Evolutionary conservation across 371 early-diverging fungal species (phyloP), one percentile per base, ranked within the genome.

Genomic region (Furculomyces boomerangus): DNA sequence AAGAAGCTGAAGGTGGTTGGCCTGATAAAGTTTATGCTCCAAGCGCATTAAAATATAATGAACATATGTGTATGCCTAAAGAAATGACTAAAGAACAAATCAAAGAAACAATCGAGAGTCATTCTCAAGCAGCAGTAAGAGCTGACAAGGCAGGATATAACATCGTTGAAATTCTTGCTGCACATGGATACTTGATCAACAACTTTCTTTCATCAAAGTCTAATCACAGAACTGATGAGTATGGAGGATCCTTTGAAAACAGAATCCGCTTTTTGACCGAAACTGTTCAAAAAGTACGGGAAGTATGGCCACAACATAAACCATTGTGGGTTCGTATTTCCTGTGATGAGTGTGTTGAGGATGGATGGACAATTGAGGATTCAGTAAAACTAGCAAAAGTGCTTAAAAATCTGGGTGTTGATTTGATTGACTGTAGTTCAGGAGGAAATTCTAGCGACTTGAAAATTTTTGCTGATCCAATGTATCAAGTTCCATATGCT

Each of bases 221-320:
- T 37, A 94, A 93, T 70, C 58, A 74, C 28, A 78, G 93, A 37
- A 85, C 85, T 0, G 93, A 93, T 61, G 60, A 79, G 46, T 93
- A 88, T 61, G 77, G 81, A 41, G 86, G 87, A 1, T 74, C 78
- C 0, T 74, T 83, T 44, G 85, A 87, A 57, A 88, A 88, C 68
- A 78, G 88, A 27, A 68, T 71, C 22, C 74, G 86, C 1, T 74
- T 87, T 57, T 57, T 77, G 26, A 49, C 83, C 0, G 83, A 88
- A 57, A 70, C 77, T 1, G 67, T 78, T 18, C 48, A 61, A n/a
- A 73, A 69, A 0, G 79, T 87, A 13, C 79, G 85, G 28, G 56
- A 64, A 5, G 77, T 76, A 16, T 88, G 85, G 81, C 86, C 89
- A 0, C 59, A 70, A 8, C 66, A 80, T 14, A 86, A 86, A 54